Conservation (phyloP, 1,139 yeast species). For the Debaryomyces psychrophilus region DNA sequence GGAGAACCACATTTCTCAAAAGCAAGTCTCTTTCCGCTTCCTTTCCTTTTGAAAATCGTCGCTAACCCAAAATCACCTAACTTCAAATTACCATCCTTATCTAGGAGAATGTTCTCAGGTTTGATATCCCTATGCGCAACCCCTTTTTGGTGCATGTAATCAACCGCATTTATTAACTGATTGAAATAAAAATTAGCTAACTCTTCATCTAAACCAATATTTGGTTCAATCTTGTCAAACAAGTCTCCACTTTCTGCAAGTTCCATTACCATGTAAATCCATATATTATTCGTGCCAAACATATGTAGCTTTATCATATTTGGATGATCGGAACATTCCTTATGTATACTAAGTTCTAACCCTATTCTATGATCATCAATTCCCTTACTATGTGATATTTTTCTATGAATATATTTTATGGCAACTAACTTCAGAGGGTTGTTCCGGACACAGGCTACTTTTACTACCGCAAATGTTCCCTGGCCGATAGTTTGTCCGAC, state of each 20-base stretch:
- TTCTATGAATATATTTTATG: conserved; percentile 57
- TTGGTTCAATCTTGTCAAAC: conserved; percentile 76
- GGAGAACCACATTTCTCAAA: conserved; percentile 88
- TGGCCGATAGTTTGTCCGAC: conserved; percentile 34
- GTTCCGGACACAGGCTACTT: conserved; percentile 24
- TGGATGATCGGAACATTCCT: conserved; percentile 56
- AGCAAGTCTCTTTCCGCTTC: conserved; percentile 36
- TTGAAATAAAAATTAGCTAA: conserved; percentile 70
- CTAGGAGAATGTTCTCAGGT: conserved; percentile 83
- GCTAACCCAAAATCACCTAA: conserved; percentile 93
- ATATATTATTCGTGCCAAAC: conserved; percentile 53
- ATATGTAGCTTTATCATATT: conserved; percentile 57
- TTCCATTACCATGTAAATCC: conserved; percentile 67
- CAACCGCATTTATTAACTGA: conserved; percentile 69
- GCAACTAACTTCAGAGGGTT: conserved; percentile 45
- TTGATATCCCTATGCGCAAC: conserved; percentile 87
- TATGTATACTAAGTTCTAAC: conserved; percentile 57
- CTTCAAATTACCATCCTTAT: conserved; percentile 78
- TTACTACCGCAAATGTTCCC: conserved; percentile 26
- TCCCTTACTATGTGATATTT: conserved; percentile 46
- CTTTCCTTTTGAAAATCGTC: conserved; percentile 72
- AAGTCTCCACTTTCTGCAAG: conserved; percentile 71
- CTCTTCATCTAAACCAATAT: conserved; percentile 65
- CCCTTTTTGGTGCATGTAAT: conserved; percentile 77
- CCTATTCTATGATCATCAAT: conserved; percentile 49